Conservation (phyloP, 441 rosid species). For the Mallotus japonicus region DNA sequence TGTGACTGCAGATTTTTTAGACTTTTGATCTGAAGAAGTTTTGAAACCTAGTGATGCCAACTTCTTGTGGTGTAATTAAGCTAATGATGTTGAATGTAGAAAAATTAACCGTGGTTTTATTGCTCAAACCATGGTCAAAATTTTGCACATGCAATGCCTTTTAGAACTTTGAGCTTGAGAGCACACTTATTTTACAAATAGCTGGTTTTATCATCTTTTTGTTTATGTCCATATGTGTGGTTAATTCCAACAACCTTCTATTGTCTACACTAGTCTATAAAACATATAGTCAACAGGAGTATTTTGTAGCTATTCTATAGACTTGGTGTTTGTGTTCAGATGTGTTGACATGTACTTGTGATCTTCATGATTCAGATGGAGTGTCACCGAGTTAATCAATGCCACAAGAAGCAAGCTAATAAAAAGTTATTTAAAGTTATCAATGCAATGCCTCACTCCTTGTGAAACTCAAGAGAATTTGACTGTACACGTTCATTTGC, state of each 20-base stretch:
- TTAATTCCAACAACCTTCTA: background rate
- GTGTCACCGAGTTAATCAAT: constrained; percentile 38
- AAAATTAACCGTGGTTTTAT: background rate
- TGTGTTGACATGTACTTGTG: constrained; percentile 17
- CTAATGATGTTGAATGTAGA: background rate
- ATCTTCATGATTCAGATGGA: constrained; percentile 54
- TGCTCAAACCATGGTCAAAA: background rate
- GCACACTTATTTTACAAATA: background rate
- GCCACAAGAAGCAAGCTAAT: constrained; percentile 34
- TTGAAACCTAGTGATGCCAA: background rate
- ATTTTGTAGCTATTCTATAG: background rate
- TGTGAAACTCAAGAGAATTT: constrained; percentile 38
- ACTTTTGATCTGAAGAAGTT: background rate
- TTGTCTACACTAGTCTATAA: background rate
- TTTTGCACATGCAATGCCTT: background rate
- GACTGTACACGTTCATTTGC: constrained; percentile 35
- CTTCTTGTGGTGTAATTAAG: constrained; percentile 1
- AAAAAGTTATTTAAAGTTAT: constrained; percentile 42
- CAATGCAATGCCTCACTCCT: constrained; percentile 39
- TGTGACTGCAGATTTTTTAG: background rate
- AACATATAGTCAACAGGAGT: background rate
- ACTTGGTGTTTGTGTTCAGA: constrained; percentile 8
- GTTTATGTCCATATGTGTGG: background rate
- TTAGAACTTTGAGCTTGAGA: background rate
- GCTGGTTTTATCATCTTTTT: background rate